A percentile compares a stretch with the other conserved stretches of the same genome.
Conservation (phyloP, 306 rosid species). For the Rosa multiflora region DNA sequence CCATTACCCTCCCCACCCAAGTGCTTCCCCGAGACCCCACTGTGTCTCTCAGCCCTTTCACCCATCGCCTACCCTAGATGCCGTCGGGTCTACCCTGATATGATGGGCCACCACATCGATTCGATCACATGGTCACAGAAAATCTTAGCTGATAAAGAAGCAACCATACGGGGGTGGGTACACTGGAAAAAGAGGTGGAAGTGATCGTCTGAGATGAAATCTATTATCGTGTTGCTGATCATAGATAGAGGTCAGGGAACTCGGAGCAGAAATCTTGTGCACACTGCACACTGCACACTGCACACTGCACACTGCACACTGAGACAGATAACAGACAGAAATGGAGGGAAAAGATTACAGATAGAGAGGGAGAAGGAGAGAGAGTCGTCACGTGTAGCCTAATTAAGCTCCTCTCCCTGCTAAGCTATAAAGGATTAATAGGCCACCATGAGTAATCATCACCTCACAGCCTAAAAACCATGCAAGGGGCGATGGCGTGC, state of each 20-base stretch:
- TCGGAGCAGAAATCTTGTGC: background rate
- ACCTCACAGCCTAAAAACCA: background rate
- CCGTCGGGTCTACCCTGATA: background rate
- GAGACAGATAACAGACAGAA: slow-evolving; percentile 10
- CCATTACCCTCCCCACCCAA: background rate
- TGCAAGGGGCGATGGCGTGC: background rate
- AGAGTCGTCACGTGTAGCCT: background rate
- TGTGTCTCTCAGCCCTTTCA: background rate
- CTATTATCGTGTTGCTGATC: background rate
- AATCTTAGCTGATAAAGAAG: slow-evolving; percentile 12
- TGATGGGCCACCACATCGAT: slow-evolving; percentile 32
- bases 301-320: background rate
- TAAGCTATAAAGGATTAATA: background rate
- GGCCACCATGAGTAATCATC: background rate
- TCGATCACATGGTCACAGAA: slow-evolving; percentile 11
- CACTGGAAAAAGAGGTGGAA: background rate
- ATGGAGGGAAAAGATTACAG: background rate
- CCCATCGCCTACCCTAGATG: background rate
- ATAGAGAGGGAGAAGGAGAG: background rate
- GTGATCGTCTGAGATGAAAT: background rate
- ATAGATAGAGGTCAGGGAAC: background rate
- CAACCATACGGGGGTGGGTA: background rate
- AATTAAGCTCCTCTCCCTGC: background rate
- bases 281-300: background rate
- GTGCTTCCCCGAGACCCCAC: background rate